Conservation (phyloP, 1,284 basidiomycete genomes). For the Ganoderma lucidum region DNA sequence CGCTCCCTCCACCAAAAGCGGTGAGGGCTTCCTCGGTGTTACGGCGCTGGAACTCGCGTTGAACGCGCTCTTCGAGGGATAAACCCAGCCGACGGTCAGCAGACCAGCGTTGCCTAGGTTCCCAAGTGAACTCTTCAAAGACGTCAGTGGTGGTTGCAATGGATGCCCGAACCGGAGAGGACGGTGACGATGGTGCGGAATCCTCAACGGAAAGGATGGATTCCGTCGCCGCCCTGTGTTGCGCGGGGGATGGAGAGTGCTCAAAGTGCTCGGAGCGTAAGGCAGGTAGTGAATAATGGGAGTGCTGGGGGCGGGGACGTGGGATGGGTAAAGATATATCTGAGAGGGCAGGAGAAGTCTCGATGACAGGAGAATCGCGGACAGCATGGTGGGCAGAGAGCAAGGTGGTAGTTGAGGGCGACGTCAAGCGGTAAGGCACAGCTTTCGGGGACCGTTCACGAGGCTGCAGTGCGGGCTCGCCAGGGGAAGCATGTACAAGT, state of each 20-base stretch:
- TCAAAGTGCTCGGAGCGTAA: constrained; percentile 26
- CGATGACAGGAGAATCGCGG: constrained; percentile 22
- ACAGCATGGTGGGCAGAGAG: constrained; percentile 24
- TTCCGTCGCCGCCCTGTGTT: not conserved
- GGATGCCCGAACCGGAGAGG: constrained; percentile 26
- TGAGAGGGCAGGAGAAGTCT: constrained; percentile 10
- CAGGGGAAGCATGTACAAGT: constrained; percentile 2
- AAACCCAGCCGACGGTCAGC: constrained; percentile 40
- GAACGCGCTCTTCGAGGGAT: constrained; percentile 39
- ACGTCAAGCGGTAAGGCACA: constrained; percentile 25
- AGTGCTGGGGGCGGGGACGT: constrained; percentile 3
- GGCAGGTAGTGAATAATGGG: constrained; percentile 8
- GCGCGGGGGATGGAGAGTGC: constrained; percentile 21
- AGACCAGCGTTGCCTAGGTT: constrained; percentile 41
- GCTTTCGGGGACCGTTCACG: constrained; percentile 17
- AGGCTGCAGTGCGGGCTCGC: constrained; percentile 5
- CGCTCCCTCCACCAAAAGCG: constrained; percentile 21
- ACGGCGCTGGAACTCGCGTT: constrained; percentile 39
- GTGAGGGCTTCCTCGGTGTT: constrained; percentile 30
- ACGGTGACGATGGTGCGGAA: constrained; percentile 19
- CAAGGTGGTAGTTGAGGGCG: constrained; percentile 30
- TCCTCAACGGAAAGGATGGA: constrained; percentile 7
- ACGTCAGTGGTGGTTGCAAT: constrained; percentile 30
- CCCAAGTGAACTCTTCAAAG: constrained; percentile 39
- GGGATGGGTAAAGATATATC: constrained; percentile 1